A percentile compares a stretch with the other conserved stretches of the same genome.
phyloP scores from a whole-genome alignment of 2,329 filamentous ascomycete genomes.

The Aspergillus novofumigatus region DNA sequence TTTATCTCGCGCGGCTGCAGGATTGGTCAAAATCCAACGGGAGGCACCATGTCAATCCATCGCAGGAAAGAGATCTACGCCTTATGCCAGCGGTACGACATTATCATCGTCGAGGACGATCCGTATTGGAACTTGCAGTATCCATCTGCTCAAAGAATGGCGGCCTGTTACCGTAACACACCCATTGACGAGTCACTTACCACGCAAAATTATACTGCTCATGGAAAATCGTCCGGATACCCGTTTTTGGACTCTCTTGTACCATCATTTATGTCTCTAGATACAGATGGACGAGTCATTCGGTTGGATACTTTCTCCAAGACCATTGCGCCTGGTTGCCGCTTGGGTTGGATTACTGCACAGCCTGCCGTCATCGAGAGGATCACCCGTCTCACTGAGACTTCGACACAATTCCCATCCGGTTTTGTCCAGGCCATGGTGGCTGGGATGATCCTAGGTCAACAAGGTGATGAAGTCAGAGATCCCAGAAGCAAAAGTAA shows the following conservation, averaged over 20 bases:
- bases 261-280: constrained; percentile 76
- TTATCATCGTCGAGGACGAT: constrained; percentile 90
- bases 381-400: constrained; percentile 69
- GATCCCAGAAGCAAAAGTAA: constrained; percentile 44
- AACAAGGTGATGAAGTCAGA: constrained; percentile 51
- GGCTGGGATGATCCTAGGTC: constrained; percentile 58
- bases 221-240: constrained; percentile 60
- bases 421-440: constrained; percentile 86
- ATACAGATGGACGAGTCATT: constrained; percentile 80
- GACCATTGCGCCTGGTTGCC: constrained; percentile 82
- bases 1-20: constrained; percentile 34
- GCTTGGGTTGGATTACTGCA: constrained; percentile 85
- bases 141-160: constrained; percentile 59
- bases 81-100: constrained; percentile 76
- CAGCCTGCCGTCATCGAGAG: constrained; percentile 75
- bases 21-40: constrained; percentile 88
- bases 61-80: constrained; percentile 75
- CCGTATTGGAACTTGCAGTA: constrained; percentile 96
- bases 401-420: constrained; percentile 75
- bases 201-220: constrained; percentile 36
- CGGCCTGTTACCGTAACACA: constrained; percentile 26
- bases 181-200: constrained; percentile 29
- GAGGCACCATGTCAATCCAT: constrained; percentile 66
- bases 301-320: constrained; percentile 93
- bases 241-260: constrained; percentile 77